A percentile compares a stretch with the other conserved stretches of the same genome.
These are phyloP conservation scores for Clonostachys solani DNA, from an alignment of 2,329 filamentous ascomycete species.

Conservation along the genomic window DNA sequence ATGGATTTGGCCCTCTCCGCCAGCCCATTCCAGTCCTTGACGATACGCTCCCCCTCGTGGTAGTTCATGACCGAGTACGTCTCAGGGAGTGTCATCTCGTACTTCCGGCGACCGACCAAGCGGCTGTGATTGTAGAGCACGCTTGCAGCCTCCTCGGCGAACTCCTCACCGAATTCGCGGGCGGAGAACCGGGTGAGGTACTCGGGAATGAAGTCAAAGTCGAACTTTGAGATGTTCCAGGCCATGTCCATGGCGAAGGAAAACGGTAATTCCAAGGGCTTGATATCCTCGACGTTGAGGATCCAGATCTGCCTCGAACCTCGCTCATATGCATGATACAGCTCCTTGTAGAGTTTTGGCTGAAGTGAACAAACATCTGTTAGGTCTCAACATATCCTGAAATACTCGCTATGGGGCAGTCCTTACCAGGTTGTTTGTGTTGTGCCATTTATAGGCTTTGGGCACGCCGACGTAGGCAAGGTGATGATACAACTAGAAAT, in stretches of 20 bases:
- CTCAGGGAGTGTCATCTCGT: constrained; percentile 21
- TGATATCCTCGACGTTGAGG: constrained; percentile 62
- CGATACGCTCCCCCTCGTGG: constrained; percentile 49
- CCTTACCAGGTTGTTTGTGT: constrained; percentile 49
- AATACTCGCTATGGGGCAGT: constrained; percentile 4
- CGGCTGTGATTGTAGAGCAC: constrained; percentile 42
- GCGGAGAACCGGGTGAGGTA: constrained; percentile 42
- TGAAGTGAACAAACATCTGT: background rate
- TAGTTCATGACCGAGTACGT: constrained; percentile 39
- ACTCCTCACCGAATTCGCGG: constrained; percentile 38
- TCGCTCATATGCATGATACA: constrained; percentile 48
- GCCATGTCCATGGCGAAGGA: constrained; percentile 52
- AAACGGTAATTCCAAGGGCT: constrained; percentile 53
- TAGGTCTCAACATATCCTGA: too few species aligned
- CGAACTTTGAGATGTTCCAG: constrained; percentile 38
- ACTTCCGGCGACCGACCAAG: constrained; percentile 25
- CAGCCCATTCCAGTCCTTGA: constrained; percentile 45
- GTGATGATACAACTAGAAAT: constrained; percentile 40
- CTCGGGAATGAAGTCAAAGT: constrained; percentile 29
- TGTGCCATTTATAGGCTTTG: constrained; percentile 40
- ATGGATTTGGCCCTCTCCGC: constrained; percentile 9
- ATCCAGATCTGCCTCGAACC: constrained; percentile 58
- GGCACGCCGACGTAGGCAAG: constrained; percentile 29
- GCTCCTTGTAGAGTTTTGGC: constrained; percentile 28
- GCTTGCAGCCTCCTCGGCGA: constrained; percentile 36